These are phyloP conservation scores for Oryza glaberrima DNA, from an alignment of 176 grass and related monocot genomes.

Conservation along the genomic window DNA sequence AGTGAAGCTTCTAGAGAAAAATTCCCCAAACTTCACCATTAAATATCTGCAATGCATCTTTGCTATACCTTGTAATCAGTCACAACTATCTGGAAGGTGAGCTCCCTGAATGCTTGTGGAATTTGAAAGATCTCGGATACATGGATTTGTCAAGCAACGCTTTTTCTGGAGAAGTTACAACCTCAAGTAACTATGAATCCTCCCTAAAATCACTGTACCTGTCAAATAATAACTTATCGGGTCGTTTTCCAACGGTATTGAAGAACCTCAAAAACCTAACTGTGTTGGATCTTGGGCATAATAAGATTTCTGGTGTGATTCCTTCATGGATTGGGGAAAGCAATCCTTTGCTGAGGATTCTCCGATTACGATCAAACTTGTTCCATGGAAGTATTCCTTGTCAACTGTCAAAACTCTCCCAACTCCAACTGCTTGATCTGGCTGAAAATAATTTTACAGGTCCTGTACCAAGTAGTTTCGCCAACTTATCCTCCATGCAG, in stretches of 20 bases:
- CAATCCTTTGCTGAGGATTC: not conserved
- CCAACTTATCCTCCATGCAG: not conserved
- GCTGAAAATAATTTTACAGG: slow-evolving; percentile 42
- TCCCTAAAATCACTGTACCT: not conserved
- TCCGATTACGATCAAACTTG: slow-evolving; percentile 29
- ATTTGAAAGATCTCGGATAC: not conserved
- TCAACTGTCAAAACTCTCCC: slow-evolving; percentile 26
- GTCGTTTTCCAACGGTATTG: not conserved
- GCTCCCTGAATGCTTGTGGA: slow-evolving; percentile 41
- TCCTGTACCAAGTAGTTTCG: not conserved
- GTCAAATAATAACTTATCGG: not conserved
- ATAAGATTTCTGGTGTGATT: slow-evolving; percentile 15
- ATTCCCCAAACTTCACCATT: too few relatives aligned
- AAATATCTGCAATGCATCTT: too few relatives aligned
- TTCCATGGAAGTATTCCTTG: slow-evolving; percentile 38
- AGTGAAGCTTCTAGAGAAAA: too few relatives aligned
- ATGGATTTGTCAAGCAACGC: slow-evolving; percentile 34
- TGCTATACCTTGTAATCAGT: too few relatives aligned
- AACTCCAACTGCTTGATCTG: slow-evolving; percentile 39
- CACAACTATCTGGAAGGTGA: not conserved
- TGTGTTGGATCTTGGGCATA: not conserved
- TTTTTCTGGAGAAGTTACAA: not conserved
- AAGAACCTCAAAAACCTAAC: not conserved
- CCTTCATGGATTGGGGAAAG: slow-evolving; percentile 23
- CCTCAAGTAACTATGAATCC: not conserved